phyloP scores from a whole-genome alignment of 116 monocot genomes.

The Cymodocea nodosa region DNA sequence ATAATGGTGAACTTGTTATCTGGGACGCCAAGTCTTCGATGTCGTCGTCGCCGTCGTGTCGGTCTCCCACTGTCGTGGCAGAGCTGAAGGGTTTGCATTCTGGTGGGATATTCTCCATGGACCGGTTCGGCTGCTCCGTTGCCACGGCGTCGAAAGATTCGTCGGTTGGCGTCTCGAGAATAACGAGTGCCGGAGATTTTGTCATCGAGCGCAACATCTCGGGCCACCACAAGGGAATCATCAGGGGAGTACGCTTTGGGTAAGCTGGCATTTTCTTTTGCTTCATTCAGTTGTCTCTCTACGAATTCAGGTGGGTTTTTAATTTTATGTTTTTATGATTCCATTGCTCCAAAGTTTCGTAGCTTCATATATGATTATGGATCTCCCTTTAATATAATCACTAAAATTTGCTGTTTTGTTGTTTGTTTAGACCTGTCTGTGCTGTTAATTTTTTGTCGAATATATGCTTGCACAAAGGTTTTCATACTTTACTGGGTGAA shows the following conservation, averaged over 20 bases:
- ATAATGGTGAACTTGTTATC: slow-evolving; percentile 21
- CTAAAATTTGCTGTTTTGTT: too few relatives aligned
- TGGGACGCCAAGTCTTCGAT: slow-evolving; percentile 18
- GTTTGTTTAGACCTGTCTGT: too few relatives aligned
- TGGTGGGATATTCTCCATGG: slow-evolving; percentile 26
- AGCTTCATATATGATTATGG: too few relatives aligned
- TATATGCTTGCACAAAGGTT: too few relatives aligned
- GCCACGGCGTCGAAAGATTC: slow-evolving; percentile 42
- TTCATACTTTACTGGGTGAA: too few relatives aligned
- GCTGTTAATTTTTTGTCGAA: too few relatives aligned
- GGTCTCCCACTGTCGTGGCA: slow-evolving; percentile 12
- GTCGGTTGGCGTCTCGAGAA: slow-evolving; percentile 19
- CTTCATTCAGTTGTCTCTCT: too few relatives aligned
- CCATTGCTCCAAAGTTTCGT: too few relatives aligned
- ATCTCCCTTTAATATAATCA: too few relatives aligned
- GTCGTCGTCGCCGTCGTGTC: not conserved
- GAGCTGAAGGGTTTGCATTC: slow-evolving; percentile 20
- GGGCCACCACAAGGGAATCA: slow-evolving; percentile 31
- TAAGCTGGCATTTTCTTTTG: not conserved
- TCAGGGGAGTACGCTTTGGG: slow-evolving; percentile 38
- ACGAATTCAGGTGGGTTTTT: too few relatives aligned
- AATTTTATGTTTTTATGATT: too few relatives aligned
- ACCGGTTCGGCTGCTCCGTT: slow-evolving; percentile 9
- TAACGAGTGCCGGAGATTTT: slow-evolving; percentile 15
- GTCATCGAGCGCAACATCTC: slow-evolving; percentile 22